These are phyloP conservation scores for Plasmodium malariae DNA, from an alignment of 169 alveolate genomes.

Conservation along the genomic window DNA sequence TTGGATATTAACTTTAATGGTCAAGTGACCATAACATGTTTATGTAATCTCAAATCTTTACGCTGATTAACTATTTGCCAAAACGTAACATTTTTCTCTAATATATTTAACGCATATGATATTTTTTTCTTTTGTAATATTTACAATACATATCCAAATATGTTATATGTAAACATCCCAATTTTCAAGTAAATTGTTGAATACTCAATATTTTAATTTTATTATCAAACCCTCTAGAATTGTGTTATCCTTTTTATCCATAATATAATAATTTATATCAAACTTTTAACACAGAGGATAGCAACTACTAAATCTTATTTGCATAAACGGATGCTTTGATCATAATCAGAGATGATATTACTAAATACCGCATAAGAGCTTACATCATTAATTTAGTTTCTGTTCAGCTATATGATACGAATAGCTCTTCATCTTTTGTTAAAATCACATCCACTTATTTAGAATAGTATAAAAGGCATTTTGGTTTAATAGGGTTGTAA, in stretches of 20 bases:
- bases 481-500: background rate
- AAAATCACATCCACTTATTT: constrained; percentile 18
- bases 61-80: background rate
- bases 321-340: background rate
- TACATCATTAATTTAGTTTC: background rate
- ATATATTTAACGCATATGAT: constrained; percentile 13
- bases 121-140: constrained; percentile 28
- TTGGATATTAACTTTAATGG: too few species aligned
- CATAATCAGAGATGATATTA: background rate
- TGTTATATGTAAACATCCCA: constrained; percentile 20
- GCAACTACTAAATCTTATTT: background rate
- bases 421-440: background rate
- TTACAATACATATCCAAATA: constrained; percentile 1
- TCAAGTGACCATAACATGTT: too few species aligned
- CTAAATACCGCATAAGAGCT: constrained; percentile 12
- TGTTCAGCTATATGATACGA: background rate
- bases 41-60: too few species aligned
- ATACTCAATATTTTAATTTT: constrained; percentile 17
- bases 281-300: background rate
- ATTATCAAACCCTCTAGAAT: background rate
- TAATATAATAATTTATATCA: background rate
- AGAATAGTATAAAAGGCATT: constrained; percentile 1
- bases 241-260: constrained; percentile 9
- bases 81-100: constrained; percentile 13
- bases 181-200: constrained; percentile 10